Conservation (phyloP, 2,329 filamentous ascomycete genomes). For the Fusarium domesticum region DNA sequence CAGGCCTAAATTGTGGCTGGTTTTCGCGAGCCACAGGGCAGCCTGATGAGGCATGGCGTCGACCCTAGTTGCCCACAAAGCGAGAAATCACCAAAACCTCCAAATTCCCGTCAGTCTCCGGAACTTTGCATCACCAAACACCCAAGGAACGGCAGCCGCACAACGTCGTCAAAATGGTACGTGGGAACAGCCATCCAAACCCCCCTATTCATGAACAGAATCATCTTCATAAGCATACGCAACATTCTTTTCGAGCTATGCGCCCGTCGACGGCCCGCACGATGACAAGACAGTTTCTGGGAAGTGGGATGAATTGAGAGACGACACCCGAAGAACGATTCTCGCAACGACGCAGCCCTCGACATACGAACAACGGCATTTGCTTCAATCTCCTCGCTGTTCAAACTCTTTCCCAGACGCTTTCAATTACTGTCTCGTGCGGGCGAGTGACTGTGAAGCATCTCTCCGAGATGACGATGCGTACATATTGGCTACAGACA, state of each 20-base stretch:
- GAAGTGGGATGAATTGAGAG: conserved; percentile 28
- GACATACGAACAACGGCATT: not conserved
- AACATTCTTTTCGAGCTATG: conserved; percentile 15
- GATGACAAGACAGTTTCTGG: conserved; percentile 34
- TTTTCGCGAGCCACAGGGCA: conserved; percentile 25
- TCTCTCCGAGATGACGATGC: conserved; percentile 7
- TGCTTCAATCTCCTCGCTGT: not conserved
- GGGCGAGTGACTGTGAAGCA: conserved; percentile 7
- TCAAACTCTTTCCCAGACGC: conserved; percentile 9
- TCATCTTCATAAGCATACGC: conserved; percentile 6
- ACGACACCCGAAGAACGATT: conserved; percentile 19
- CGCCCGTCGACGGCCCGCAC: conserved; percentile 29
- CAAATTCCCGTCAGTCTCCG: conserved; percentile 38
- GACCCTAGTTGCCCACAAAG: conserved; percentile 45
- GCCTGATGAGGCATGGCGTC: conserved; percentile 34
- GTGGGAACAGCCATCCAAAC: conserved; percentile 28
- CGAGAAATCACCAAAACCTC: conserved; percentile 43
- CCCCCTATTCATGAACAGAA: conserved; percentile 8
- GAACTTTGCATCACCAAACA: conserved; percentile 44
- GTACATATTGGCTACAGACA: conserved; percentile 4
- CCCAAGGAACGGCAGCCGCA: conserved; percentile 41
- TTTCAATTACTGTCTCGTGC: conserved; percentile 17
- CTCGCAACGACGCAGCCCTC: conserved; percentile 7
- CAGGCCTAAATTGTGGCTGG: conserved; percentile 28
- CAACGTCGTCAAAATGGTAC: conserved; percentile 51